phyloP scores from a whole-genome alignment of 208 protist genomes.

The Phytomonas sp. region DNA sequence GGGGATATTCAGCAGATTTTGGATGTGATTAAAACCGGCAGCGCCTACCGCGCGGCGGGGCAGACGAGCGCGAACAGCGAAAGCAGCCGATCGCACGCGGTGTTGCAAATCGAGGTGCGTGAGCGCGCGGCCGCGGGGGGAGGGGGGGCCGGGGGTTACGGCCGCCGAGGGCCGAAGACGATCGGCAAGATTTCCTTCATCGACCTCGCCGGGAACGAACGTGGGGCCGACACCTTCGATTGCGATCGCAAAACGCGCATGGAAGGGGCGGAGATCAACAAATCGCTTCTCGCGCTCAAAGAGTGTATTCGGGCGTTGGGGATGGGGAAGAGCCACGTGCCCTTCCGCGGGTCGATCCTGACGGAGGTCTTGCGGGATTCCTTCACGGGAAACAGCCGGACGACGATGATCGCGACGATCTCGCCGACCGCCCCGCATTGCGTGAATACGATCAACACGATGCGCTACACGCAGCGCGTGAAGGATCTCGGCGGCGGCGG shows the following conservation, averaged over 20 bases:
- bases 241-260: constrained; percentile 93
- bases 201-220: constrained; percentile 98
- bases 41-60: constrained; percentile 75
- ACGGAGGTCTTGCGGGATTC: constrained; percentile 95
- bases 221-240: constrained; percentile 93
- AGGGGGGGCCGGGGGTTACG: not conserved
- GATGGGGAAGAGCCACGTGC: constrained; percentile 92
- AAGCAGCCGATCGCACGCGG: constrained; percentile 89
- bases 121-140: constrained; percentile 19
- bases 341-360: constrained; percentile 97
- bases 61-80: constrained; percentile 89
- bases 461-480: constrained; percentile 96
- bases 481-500: constrained; percentile 81
- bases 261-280: constrained; percentile 99
- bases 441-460: constrained; percentile 98
- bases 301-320: constrained; percentile 97
- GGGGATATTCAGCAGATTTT: constrained; percentile 82
- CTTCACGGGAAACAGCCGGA: constrained; percentile 95
- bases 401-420: constrained; percentile 96
- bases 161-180: constrained; percentile 32
- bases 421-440: constrained; percentile 80
- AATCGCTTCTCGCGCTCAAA: constrained; percentile 97
- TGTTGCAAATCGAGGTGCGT: constrained; percentile 83
- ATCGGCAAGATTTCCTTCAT: constrained; percentile 97
- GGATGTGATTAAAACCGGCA: constrained; percentile 87